A percentile compares a stretch with the other conserved stretches of the same genome.
phyloP scores from a whole-genome alignment of 495 filamentous ascomycete genomes.

The Rhypophila decipiens region DNA sequence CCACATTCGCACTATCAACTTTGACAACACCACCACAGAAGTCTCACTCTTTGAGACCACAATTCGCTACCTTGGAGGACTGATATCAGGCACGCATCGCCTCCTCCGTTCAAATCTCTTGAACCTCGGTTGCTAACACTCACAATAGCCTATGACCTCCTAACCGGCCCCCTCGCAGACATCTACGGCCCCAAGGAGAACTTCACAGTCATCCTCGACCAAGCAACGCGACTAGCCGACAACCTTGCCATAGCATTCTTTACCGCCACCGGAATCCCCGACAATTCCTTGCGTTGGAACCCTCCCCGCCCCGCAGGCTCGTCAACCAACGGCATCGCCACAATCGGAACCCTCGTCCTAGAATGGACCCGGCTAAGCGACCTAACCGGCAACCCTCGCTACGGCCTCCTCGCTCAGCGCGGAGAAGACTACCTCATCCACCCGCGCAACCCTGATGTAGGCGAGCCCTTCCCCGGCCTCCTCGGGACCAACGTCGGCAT shows the following conservation, averaged over 20 bases:
- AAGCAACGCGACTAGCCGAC: conserved; percentile 65
- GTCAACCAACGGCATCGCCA: conserved; percentile 61
- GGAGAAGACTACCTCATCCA: conserved; percentile 68
- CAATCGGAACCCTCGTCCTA: conserved; percentile 66
- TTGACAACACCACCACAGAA: conserved; percentile 46
- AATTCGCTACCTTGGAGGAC: conserved; percentile 77
- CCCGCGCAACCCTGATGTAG: conserved; percentile 53
- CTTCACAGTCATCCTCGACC: conserved; percentile 49
- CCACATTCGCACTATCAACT: conserved; percentile 64
- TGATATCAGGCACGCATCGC: conserved; percentile 51
- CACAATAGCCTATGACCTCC: conserved; percentile 63
- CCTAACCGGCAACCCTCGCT: conserved; percentile 59
- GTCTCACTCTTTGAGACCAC: conserved; percentile 87
- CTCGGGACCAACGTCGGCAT: conserved; percentile 64
- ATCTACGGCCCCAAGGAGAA: not conserved
- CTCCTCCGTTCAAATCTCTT: not conserved
- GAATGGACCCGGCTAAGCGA: conserved; percentile 85
- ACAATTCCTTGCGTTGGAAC: conserved; percentile 62
- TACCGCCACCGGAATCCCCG: conserved; percentile 68
- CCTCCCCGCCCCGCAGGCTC: conserved; percentile 42
- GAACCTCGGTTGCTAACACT: not conserved
- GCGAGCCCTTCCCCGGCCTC: conserved; percentile 72
- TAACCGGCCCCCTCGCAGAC: conserved; percentile 57
- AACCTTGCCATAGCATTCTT: conserved; percentile 71
- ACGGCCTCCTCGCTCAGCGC: conserved; percentile 59